These are phyloP conservation scores for Juglanconis sp. DNA, from an alignment of 2,329 filamentous ascomycete species.

Conservation along the genomic window DNA sequence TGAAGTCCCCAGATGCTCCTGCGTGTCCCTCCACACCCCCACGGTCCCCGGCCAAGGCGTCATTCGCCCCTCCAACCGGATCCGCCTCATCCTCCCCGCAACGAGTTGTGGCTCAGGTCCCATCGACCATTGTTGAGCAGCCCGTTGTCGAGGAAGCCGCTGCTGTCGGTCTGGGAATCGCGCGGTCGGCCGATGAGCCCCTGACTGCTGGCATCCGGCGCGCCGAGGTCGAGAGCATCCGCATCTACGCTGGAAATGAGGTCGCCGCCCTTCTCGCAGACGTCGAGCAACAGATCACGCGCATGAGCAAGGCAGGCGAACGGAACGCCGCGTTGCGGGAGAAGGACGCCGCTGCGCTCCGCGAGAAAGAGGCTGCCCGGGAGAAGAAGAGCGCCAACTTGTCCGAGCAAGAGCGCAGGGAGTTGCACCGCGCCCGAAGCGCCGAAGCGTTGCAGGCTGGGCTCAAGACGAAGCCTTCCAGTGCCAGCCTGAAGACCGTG, in stretches of 20 bases:
- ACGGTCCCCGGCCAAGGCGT: slow-evolving; percentile 52
- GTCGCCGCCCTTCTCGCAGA: slow-evolving; percentile 65
- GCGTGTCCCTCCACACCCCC: slow-evolving; percentile 55
- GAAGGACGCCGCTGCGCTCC: slow-evolving; percentile 15
- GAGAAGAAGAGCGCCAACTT: slow-evolving; percentile 14
- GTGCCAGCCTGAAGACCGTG: slow-evolving; percentile 22
- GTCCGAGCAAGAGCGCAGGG: slow-evolving; percentile 35
- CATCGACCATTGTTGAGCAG: slow-evolving; percentile 54
- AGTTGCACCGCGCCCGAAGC: slow-evolving; percentile 48
- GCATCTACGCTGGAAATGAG: slow-evolving; percentile 65
- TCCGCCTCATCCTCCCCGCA: slow-evolving; percentile 45
- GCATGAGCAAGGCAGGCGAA: slow-evolving; percentile 35
- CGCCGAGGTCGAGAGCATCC: slow-evolving; percentile 59
- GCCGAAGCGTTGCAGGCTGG: slow-evolving; percentile 46
- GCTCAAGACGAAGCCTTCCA: slow-evolving; percentile 29
- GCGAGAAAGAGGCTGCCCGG: slow-evolving; percentile 16
- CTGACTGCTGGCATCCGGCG: slow-evolving; percentile 26
- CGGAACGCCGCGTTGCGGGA: slow-evolving; percentile 36
- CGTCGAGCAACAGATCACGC: slow-evolving; percentile 59
- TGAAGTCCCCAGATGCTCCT: slow-evolving; percentile 29
- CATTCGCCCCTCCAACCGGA: slow-evolving; percentile 29
- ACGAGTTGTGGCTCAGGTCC: slow-evolving; percentile 50
- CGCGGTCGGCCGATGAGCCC: slow-evolving; percentile 20
- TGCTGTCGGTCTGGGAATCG: slow-evolving; percentile 23
- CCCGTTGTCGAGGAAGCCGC: slow-evolving; percentile 45